phyloP scores from a whole-genome alignment of 1,284 basidiomycete species.

The Cutaneotrichosporon sp. region DNA sequence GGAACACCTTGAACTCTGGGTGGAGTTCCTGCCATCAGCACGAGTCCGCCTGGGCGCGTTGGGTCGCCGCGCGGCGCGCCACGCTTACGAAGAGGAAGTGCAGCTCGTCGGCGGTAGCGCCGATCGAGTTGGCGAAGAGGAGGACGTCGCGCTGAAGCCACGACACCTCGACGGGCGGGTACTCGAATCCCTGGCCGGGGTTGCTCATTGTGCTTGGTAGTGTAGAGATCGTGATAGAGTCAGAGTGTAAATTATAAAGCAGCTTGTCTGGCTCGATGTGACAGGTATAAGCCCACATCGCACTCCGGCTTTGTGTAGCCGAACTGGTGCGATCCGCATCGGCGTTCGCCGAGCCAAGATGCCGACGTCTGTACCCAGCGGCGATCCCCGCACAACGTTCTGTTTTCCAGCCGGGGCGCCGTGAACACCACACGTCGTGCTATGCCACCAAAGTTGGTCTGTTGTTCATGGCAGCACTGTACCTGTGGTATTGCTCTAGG shows the following conservation, averaged over 20 bases:
- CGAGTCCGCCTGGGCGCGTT: not conserved
- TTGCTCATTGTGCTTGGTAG: constrained; percentile 5
- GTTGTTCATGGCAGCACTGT: too few species aligned
- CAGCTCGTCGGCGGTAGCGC: constrained; percentile 18
- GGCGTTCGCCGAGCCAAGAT: too few species aligned
- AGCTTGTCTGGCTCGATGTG: too few species aligned
- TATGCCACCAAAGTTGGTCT: too few species aligned
- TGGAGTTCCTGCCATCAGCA: constrained; percentile 12
- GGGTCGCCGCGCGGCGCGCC: not conserved
- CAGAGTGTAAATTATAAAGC: not conserved
- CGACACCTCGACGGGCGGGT: constrained; percentile 8
- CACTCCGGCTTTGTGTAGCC: too few species aligned
- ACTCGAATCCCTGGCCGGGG: constrained; percentile 17
- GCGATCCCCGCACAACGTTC: too few species aligned
- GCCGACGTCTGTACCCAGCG: too few species aligned
- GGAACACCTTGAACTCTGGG: constrained; percentile 18
- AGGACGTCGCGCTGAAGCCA: constrained; percentile 19
- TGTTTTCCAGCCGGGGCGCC: too few species aligned
- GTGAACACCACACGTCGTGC: too few species aligned
- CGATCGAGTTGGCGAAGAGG: constrained; percentile 20
- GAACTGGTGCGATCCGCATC: too few species aligned
- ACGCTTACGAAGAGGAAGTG: constrained; percentile 17
- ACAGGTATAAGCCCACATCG: too few species aligned
- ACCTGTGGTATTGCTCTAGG: too few species aligned
- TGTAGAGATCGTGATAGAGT: not conserved